Base-by-base conservation (phyloP, 2,329 filamentous ascomycete genomes). In the Metarhizium anisopliae region DNA sequence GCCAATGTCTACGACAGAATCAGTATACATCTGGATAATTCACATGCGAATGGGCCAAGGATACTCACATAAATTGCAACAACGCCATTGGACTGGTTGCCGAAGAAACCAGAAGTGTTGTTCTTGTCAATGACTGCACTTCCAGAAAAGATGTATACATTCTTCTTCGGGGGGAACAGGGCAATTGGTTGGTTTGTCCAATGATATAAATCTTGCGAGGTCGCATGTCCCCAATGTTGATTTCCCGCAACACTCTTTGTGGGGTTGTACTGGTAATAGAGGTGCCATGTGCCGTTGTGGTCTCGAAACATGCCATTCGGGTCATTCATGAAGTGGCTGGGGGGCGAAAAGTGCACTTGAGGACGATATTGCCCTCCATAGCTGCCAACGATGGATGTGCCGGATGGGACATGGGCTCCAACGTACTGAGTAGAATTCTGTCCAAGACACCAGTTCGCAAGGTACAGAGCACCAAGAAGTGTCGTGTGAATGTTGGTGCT, bases 181-280 rank as follows among this genome's bases (percentile, higher is more conserved):
- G 83, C 83, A 59, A 87, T 81, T 5, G 79, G 78, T 62, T 86
- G 83, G 59, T 86, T 85, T 1, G 71, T 72, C 84, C 84, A 88
- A 57, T 80, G 78, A 61, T 83, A 85, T 1, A 87, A 69, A 61
- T 87, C 83, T 14, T 68, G 63, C 36, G 78, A 82, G 1, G 83
- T 86, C 2, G 83, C 83, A 62, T 87, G 84, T 10, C 84, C 84
- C 84, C 84, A 87, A 61, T 86, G 82, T 62, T 85, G 78, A 58
- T 84, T 82, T 1, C 81, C 82, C 71, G 67, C 78, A 1, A 78
- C 73, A 7, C 70, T 67, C 2, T 64, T 75, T 0, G 60, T 65
- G 2, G 67, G 68, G 32, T 69, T 68, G 72, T 76, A 83, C 64
- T 87, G 84, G 61, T 87, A 87, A 67, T 87, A 87, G 2, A 85